phyloP scores from a whole-genome alignment of 352 stramenopile species.

The Phytophthora hibernalis region DNA sequence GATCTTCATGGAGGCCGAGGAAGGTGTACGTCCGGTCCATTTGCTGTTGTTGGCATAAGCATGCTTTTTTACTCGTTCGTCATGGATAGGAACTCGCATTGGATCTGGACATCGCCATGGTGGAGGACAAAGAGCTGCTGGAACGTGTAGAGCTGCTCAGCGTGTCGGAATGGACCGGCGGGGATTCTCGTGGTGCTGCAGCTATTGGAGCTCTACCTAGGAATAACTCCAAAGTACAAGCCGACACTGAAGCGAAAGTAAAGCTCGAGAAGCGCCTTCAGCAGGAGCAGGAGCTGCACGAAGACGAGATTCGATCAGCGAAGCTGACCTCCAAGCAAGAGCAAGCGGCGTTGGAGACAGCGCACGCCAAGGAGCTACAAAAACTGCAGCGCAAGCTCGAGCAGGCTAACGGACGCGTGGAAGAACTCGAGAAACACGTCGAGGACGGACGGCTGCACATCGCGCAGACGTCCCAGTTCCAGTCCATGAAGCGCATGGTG shows the following conservation, averaged over 20 bases:
- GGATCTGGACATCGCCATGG: constrained; percentile 75
- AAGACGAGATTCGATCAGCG: constrained; percentile 70
- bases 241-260: constrained; percentile 18
- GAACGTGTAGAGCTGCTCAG: constrained; percentile 80
- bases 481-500: constrained; percentile 85
- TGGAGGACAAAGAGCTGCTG: constrained; percentile 79
- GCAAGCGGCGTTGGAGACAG: constrained; percentile 57
- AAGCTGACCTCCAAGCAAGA: constrained; percentile 53
- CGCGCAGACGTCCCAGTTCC: constrained; percentile 85
- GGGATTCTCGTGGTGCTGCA: constrained; percentile 35
- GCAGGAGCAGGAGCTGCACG: constrained; percentile 50
- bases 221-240: constrained; percentile 37
- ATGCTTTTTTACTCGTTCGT: neutral
- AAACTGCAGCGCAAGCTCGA: constrained; percentile 67
- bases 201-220: constrained; percentile 31
- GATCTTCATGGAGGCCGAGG: constrained; percentile 78
- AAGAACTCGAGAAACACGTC: constrained; percentile 63
- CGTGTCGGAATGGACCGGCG: constrained; percentile 73
- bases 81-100: constrained; percentile 57
- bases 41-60: no score
- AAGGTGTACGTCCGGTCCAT: constrained; percentile 55
- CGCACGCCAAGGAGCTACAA: constrained; percentile 58
- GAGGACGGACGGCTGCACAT: constrained; percentile 75
- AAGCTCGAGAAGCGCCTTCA: constrained; percentile 48
- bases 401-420: constrained; percentile 55